Evolutionary conservation across 2,329 filamentous ascomycete species (phyloP).

Genomic region (Daldinia sp.): DNA sequence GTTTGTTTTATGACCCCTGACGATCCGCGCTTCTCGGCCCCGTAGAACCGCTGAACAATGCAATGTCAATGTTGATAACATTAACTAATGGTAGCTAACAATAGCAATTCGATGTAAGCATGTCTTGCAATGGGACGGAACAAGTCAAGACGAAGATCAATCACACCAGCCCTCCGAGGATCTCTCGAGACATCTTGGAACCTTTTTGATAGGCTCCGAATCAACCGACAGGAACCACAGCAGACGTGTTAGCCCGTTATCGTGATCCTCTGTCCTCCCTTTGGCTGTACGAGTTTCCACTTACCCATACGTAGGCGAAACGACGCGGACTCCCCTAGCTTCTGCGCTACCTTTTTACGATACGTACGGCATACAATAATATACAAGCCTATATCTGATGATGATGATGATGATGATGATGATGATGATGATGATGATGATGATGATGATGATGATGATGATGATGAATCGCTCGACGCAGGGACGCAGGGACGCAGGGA

Average conservation of each 20-base stretch:
- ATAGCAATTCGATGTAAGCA: background rate
- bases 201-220: background rate
- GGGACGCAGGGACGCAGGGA: conserved; percentile 20
- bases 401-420: conserved; percentile 32
- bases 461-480: conserved; percentile 30
- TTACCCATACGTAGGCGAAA: background rate
- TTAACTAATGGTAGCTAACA: background rate
- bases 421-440: conserved; percentile 31
- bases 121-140: too few species aligned
- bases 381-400: conserved; percentile 16
- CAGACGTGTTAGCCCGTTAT: background rate
- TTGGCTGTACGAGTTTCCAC: background rate
- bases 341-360: conserved; percentile 18
- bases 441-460: conserved; percentile 23
- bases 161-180: conserved; percentile 6
- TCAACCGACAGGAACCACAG: background rate
- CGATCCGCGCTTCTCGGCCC: conserved; percentile 10
- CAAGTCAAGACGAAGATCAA: conserved; percentile 18
- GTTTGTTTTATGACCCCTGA: conserved; percentile 29
- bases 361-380: conserved; percentile 5
- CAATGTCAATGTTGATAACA: background rate
- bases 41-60: conserved; percentile 9
- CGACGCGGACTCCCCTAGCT: conserved; percentile 1
- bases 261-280: background rate
- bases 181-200: conserved; percentile 2